Percentiles rank a stretch among this genome's conserved stretches.
These are phyloP conservation scores for Gonapodya sp. DNA, from an alignment of 192 early-diverging fungal species.

Conservation along the genomic window DNA sequence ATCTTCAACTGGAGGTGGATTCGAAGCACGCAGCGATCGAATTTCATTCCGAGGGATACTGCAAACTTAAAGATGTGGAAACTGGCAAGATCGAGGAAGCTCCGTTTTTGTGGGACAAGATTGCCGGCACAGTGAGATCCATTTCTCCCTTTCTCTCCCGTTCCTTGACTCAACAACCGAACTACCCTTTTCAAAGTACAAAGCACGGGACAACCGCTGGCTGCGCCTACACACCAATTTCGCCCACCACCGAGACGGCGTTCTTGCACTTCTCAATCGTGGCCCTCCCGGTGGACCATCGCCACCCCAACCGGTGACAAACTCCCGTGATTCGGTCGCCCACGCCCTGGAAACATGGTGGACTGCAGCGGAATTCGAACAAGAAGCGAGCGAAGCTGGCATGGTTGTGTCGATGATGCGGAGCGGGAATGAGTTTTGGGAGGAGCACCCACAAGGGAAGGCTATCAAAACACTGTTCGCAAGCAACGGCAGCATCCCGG, in stretches of 20 bases:
- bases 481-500: not conserved
- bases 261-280: conserved; percentile 4
- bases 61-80: not conserved
- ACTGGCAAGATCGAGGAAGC: not conserved
- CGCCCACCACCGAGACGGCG: conserved; percentile 18
- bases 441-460: not conserved
- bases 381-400: conserved; percentile 6
- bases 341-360: not conserved
- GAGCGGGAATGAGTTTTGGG: conserved; percentile 7
- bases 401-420: conserved; percentile 15
- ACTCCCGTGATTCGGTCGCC: conserved; percentile 4
- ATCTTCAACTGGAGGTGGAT: not conserved
- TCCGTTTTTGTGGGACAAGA: not conserved
- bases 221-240: conserved; percentile 22
- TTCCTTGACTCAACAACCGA: conserved; percentile 11
- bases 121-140: not conserved
- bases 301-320: not conserved
- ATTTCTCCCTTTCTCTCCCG: too few relatives aligned
- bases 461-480: not conserved
- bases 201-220: conserved; percentile 8
- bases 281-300: not conserved
- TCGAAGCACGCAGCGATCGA: not conserved
- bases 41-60: not conserved
- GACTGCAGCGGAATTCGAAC: conserved; percentile 13
- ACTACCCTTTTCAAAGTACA: conserved; percentile 21